Conservation (phyloP, 768 basidiomycete species). For the Crassisporium funariophilum region DNA sequence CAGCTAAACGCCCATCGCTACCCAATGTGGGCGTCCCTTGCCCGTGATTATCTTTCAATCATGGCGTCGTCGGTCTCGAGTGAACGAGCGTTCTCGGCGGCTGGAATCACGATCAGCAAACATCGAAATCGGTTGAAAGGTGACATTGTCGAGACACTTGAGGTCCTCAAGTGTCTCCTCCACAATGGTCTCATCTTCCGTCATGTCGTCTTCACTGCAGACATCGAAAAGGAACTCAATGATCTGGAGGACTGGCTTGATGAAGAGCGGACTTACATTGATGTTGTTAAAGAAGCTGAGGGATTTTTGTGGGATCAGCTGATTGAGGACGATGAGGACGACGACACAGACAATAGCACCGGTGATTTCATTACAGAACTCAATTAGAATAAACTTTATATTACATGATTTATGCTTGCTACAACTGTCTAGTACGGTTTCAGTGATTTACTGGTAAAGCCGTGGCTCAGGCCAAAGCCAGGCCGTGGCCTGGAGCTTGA, state of each 20-base stretch:
- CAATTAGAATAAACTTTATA: not conserved
- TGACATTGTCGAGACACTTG: slow-evolving; percentile 37
- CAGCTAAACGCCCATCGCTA: slow-evolving; percentile 28
- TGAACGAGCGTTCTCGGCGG: slow-evolving; percentile 39
- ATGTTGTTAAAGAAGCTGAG: too few relatives aligned
- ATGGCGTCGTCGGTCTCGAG: slow-evolving; percentile 39
- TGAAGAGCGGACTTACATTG: too few relatives aligned
- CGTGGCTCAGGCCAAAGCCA: not conserved
- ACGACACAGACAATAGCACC: not conserved
- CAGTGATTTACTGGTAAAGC: not conserved
- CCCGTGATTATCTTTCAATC: slow-evolving; percentile 36
- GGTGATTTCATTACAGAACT: not conserved
- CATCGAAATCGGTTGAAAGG: slow-evolving; percentile 31
- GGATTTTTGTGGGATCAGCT: not conserved
- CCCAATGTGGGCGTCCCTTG: slow-evolving; percentile 36
- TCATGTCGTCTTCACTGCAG: not conserved
- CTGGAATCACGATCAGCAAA: slow-evolving; percentile 39
- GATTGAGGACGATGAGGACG: not conserved
- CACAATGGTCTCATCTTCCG: slow-evolving; percentile 25
- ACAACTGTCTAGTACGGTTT: not conserved
- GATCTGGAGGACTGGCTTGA: not conserved
- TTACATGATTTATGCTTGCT: not conserved
- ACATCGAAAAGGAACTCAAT: slow-evolving; percentile 4
- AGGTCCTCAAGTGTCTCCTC: slow-evolving; percentile 24
- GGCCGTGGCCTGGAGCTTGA: not conserved